phyloP scores from a whole-genome alignment of 2,329 filamentous ascomycete genomes.

The Trichoderma harzianum region DNA sequence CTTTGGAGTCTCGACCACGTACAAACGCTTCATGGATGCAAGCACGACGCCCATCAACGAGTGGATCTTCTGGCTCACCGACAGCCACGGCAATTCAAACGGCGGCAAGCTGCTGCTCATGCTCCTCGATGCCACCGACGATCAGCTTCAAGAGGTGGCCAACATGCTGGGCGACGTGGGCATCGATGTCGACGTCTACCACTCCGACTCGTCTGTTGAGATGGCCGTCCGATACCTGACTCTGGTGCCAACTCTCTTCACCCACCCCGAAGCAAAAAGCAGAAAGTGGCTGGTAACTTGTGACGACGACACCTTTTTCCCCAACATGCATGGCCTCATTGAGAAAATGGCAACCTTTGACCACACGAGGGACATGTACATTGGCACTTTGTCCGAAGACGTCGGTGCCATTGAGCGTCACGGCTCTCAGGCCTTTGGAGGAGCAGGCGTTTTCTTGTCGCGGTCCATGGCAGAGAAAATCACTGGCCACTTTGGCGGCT shows the following conservation, averaged over 20 bases:
- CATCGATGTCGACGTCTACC: slow-evolving; percentile 56
- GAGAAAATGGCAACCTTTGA: slow-evolving; percentile 52
- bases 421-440: slow-evolving; percentile 62
- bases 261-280: slow-evolving; percentile 44
- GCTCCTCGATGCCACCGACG: slow-evolving; percentile 50
- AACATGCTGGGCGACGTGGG: slow-evolving; percentile 46
- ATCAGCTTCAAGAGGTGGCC: slow-evolving; percentile 48
- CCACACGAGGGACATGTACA: slow-evolving; percentile 51
- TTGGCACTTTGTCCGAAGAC: slow-evolving; percentile 61
- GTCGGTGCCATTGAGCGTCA: slow-evolving; percentile 57
- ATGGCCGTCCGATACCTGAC: slow-evolving; percentile 59
- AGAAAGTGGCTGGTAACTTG: slow-evolving; percentile 61
- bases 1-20: slow-evolving; percentile 58
- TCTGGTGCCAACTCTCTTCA: slow-evolving; percentile 52
- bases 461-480: slow-evolving; percentile 47
- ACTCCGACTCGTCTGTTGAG: slow-evolving; percentile 49
- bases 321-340: slow-evolving; percentile 53
- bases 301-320: slow-evolving; percentile 65
- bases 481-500: slow-evolving; percentile 43
- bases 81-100: slow-evolving; percentile 53
- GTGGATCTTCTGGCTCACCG: slow-evolving; percentile 59
- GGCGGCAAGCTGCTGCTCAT: slow-evolving; percentile 55
- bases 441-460: slow-evolving; percentile 61
- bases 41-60: slow-evolving; percentile 53
- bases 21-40: slow-evolving; percentile 50